Evolutionary conservation across 345 rosid genomes (phyloP).

Genomic region (Dipteronia sinensis): DNA sequence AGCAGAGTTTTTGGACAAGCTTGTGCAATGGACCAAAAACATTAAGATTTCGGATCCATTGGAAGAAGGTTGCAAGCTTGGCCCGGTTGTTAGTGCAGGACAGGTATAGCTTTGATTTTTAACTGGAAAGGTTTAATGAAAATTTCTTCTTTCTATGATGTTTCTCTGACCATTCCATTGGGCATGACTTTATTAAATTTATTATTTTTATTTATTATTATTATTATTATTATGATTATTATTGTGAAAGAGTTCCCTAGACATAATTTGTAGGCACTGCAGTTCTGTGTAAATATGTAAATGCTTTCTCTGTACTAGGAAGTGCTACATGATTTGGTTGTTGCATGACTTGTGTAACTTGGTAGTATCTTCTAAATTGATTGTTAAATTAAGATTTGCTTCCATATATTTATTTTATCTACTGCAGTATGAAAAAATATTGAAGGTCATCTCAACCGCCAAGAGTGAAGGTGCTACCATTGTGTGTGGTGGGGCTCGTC

Average conservation of each 20-base stretch:
- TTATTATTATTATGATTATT: too few species aligned
- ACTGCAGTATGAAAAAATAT: conserved; percentile 73
- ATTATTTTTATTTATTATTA: not conserved
- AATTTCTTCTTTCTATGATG: not conserved
- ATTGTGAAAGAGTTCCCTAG: not conserved
- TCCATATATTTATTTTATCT: conserved; percentile 20
- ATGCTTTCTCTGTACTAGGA: not conserved
- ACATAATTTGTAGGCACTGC: not conserved
- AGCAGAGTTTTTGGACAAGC: conserved; percentile 60
- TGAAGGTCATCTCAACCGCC: conserved; percentile 80
- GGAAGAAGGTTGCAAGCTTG: conserved; percentile 93
- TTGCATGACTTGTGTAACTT: not conserved
- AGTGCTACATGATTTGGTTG: not conserved
- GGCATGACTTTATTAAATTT: not conserved
- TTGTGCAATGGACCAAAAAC: conserved; percentile 77
- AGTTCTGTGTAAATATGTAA: not conserved
- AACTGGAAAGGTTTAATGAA: not conserved
- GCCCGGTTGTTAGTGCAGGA: conserved; percentile 81
- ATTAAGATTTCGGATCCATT: conserved; percentile 90
- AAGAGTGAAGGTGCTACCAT: conserved; percentile 92
- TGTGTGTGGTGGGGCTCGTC: conserved; percentile 78
- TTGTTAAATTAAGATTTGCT: not conserved
- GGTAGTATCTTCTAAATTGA: not conserved
- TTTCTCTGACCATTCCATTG: not conserved
- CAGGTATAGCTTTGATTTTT: conserved; percentile 53